These are phyloP conservation scores for Corynespora cassiicola DNA, from an alignment of 2,329 filamentous ascomycete genomes.

Conservation along the genomic window DNA sequence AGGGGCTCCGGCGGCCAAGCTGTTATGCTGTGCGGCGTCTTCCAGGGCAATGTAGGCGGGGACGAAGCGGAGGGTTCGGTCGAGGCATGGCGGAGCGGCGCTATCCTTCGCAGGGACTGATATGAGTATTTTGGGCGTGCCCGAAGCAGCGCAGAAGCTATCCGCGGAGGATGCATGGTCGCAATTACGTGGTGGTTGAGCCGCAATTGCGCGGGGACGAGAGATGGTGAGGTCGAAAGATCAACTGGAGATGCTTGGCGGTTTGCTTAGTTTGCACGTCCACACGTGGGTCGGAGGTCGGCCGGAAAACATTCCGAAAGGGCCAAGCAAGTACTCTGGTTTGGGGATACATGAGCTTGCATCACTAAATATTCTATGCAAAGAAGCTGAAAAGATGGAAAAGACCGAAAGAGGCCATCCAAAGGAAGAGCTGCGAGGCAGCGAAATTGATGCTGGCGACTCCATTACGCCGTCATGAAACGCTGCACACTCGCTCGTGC, in stretches of 20 bases:
- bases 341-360: too few species aligned
- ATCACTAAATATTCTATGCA: too few species aligned
- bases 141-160: slow-evolving; percentile 27
- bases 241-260: slow-evolving; percentile 2
- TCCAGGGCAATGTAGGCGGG: slow-evolving; percentile 41
- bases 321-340: too few species aligned
- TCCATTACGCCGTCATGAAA: too few species aligned
- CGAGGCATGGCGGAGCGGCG: slow-evolving; percentile 28
- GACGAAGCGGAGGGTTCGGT: slow-evolving; percentile 22
- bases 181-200: not conserved
- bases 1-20: slow-evolving; percentile 44
- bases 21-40: slow-evolving; percentile 44
- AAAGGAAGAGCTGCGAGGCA: too few species aligned
- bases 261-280: too few species aligned
- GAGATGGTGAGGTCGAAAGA: slow-evolving; percentile 23
- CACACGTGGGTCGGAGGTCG: too few species aligned
- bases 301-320: too few species aligned
- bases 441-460: too few species aligned
- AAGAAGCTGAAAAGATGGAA: too few species aligned
- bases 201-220: slow-evolving; percentile 44
- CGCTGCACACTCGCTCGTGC: too few species aligned
- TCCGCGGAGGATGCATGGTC: slow-evolving; percentile 37
- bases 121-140: slow-evolving; percentile 23
- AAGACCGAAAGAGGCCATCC: too few species aligned
- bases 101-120: slow-evolving; percentile 30